A percentile compares a stretch with the other conserved stretches of the same genome.
Evolutionary conservation across 768 basidiomycete species (phyloP).

Genomic region (Pholiota molesta): DNA sequence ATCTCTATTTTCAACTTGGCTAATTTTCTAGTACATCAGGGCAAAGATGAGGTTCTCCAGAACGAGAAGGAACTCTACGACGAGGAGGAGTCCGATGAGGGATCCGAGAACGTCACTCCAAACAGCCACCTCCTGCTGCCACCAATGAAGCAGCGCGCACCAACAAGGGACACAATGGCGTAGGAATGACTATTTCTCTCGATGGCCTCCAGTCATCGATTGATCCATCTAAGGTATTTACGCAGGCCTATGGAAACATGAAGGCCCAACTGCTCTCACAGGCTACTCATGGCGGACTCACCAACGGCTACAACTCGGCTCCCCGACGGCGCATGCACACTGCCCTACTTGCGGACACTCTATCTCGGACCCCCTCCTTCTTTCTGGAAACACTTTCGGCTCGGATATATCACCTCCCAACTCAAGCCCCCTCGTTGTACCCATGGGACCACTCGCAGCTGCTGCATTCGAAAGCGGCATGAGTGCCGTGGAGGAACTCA

Average conservation of each 20-base stretch:
- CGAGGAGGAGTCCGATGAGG: conserved; percentile 11
- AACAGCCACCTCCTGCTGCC: conserved; percentile 14
- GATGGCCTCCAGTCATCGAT: conserved; percentile 47
- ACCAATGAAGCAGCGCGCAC: conserved; percentile 9
- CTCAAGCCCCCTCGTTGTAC: conserved; percentile 54
- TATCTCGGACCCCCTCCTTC: conserved; percentile 46
- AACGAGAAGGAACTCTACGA: conserved; percentile 15
- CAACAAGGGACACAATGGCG: conserved; percentile 14
- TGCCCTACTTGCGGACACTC: conserved; percentile 62
- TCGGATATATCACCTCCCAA: conserved; percentile 50
- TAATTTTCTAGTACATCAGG: conserved; percentile 5
- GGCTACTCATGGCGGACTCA: conserved; percentile 14
- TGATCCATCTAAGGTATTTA: conserved; percentile 36
- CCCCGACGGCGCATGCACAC: conserved; percentile 44
- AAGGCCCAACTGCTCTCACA: conserved; percentile 23
- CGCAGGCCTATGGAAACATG: conserved; percentile 30
- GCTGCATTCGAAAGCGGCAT: conserved; percentile 67
- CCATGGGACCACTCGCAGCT: conserved; percentile 58
- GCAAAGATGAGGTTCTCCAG: conserved; percentile 17
- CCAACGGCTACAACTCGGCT: conserved; percentile 37
- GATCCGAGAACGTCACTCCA: conserved; percentile 11
- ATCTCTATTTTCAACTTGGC: not conserved
- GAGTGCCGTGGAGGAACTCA: conserved; percentile 78
- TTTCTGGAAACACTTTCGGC: conserved; percentile 26
- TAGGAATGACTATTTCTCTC: conserved; percentile 49